Base-by-base conservation (phyloP, 768 basidiomycete genomes). In the Pisolithus orientalis region DNA sequence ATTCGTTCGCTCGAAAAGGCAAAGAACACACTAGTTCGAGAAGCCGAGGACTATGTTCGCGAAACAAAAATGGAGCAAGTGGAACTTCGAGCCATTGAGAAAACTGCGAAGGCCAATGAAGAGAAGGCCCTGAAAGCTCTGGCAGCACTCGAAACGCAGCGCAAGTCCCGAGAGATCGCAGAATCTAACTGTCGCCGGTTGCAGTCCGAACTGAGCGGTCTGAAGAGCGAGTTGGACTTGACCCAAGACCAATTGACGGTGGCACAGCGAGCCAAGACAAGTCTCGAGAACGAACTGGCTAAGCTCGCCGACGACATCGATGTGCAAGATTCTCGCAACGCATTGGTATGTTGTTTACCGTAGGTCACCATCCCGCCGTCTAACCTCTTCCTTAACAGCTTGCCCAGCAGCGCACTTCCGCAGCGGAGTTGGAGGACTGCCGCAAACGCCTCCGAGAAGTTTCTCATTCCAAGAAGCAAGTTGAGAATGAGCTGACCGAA, bases 1-100 rank as follows among this genome's bases (percentile, higher is more conserved):
- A 88, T 94, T 57, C 84, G 86, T 39, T 90, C 90, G n/a, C 74
- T 95, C 27, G 88, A 94, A 69, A 87, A 90, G 64, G 83, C 86
- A 5, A 90, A 87, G 65, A 68, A 74, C 28, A 79, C 89, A 2
- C 72, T 93, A 45, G 76, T 82, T 7, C 79, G 80, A 29, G 94
- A 97, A 63, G 80, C 85, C 4, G 94, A 96, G 64, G 94, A 97
- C 65, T 69, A 89, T 38, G 73, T 74, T 17, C 77, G 88, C 38
- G 85, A 88, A 63, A 83, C 82, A 24, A 88, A 90, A 62, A 75
- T 75, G 49, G 89, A 86, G 61, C 78, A 83, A 37, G 70, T 78
- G 4, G 83, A 82, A 55, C 67, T 87, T 21, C 75, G 85, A 28
- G 75, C 76, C 16, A 85, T 84, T 60, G 89, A 89, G 60, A 90